Evolutionary conservation across 495 filamentous ascomycete species (phyloP).

Genomic region (Penicillium steckii): DNA sequence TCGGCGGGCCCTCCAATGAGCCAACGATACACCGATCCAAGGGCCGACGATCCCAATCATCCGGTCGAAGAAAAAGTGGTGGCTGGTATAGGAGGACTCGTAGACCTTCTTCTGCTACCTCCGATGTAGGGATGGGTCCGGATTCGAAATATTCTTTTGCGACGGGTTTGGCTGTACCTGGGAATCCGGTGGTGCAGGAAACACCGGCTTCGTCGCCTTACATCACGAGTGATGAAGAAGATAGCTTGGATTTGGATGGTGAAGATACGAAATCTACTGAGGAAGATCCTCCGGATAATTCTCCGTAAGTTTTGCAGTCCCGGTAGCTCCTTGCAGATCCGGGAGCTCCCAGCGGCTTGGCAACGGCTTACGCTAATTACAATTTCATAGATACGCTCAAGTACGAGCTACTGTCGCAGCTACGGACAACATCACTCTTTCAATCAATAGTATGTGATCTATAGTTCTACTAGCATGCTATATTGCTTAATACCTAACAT

Average conservation of each 20-base stretch:
- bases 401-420: conserved; percentile 76
- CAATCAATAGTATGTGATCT: conserved; percentile 66
- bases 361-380: no score
- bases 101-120: conserved; percentile 23
- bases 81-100: conserved; percentile 14
- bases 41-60: conserved; percentile 17
- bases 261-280: conserved; percentile 19
- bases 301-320: conserved; percentile 21
- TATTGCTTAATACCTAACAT: neutral
- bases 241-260: conserved; percentile 23
- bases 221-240: conserved; percentile 25
- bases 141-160: conserved; percentile 33
- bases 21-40: conserved; percentile 3
- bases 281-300: conserved; percentile 35
- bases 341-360: no score
- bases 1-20: conserved; percentile 17
- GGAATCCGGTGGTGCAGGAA: conserved; percentile 21
- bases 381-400: conserved; percentile 50
- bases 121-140: conserved; percentile 28
- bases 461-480: no score
- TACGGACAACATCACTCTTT: conserved; percentile 67
- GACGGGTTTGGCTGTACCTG: conserved; percentile 26
- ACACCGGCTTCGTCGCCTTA: conserved; percentile 19
- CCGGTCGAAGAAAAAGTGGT: conserved; percentile 18
- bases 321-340: neutral